Evolutionary conservation across 495 filamentous ascomycete genomes (phyloP).

Genomic region (Annulohypoxylon bovei): DNA sequence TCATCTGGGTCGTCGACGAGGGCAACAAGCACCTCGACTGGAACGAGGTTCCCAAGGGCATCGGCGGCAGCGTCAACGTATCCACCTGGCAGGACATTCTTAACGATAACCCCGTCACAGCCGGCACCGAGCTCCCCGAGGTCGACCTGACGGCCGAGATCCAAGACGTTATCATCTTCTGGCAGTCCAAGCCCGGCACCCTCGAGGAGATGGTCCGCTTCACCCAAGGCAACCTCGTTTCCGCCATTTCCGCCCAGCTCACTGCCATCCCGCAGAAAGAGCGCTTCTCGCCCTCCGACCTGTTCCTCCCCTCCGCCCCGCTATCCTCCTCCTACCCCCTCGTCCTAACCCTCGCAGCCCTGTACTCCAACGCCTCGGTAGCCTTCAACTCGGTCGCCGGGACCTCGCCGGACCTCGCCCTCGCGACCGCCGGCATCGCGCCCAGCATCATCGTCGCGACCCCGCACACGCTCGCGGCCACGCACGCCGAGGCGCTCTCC

Average conservation of each 20-base stretch:
- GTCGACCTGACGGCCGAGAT: slow-evolving; percentile 57
- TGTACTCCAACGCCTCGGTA: slow-evolving; percentile 84
- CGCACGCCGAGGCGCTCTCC: slow-evolving; percentile 63
- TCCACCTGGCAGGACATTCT: slow-evolving; percentile 89
- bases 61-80: slow-evolving; percentile 75
- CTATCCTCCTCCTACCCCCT: slow-evolving; percentile 83
- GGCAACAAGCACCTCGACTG: slow-evolving; percentile 92
- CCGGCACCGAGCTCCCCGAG: slow-evolving; percentile 57
- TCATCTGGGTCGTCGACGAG: slow-evolving; percentile 93
- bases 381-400: slow-evolving; percentile 90
- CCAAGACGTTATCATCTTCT: slow-evolving; percentile 69
- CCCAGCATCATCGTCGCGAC: slow-evolving; percentile 88
- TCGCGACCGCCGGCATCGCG: slow-evolving; percentile 75
- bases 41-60: slow-evolving; percentile 80
- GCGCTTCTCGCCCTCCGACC: slow-evolving; percentile 74
- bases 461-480: slow-evolving; percentile 73
- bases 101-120: slow-evolving; percentile 64
- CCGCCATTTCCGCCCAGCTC: slow-evolving; percentile 81
- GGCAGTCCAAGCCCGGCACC: slow-evolving; percentile 62
- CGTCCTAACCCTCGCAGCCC: slow-evolving; percentile 79
- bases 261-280: slow-evolving; percentile 76
- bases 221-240: slow-evolving; percentile 78
- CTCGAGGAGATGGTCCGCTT: slow-evolving; percentile 78
- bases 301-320: slow-evolving; percentile 89
- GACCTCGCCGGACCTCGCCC: slow-evolving; percentile 70